Evolutionary conservation across 352 stramenopile genomes (phyloP), one percentile per base, ranked within the genome.

Genomic region (Pythium sp.): DNA sequence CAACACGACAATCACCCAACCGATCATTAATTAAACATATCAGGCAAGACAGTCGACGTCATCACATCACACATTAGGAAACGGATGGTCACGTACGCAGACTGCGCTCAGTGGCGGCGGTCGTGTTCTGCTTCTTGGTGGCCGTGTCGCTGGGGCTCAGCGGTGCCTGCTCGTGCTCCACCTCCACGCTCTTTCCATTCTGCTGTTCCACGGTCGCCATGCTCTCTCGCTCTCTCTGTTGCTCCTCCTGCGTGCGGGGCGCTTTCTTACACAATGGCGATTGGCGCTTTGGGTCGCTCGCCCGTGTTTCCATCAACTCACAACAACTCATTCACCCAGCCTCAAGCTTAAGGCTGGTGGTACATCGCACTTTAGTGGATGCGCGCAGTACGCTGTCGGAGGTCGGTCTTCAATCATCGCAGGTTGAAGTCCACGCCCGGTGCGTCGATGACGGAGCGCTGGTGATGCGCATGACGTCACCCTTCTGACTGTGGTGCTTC

Each of bases 171-270:
- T 59, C 36, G 58, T 34, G 28, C 58, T 64, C 30, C 11, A 28
- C 24, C 49, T 56, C 49, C 30, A 32, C 3, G 30, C 30, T 4
- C 36, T 47, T 20, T n/a, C 8, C 38, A 18, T 57, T 60, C 66
- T 43, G 67, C 64, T 49, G 15, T 15, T 43, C 36, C 20, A 49
- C 43, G 18, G 18, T 22, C 18, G 43, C 15, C 51, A 57, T 57
- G 14, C n/a, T 30, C n/a, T 15, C 32, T 63, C 57, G 55, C 66
- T 74, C 73, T 72, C 11, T 34, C 51, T 18, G 28, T n/a, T n/a
- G 41, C 28, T 62, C 6, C 7, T 49, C 18, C n/a, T 41, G 57
- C 18, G 7, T 62, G 34, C 12, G 34, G 41, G 15, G 5, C 41
- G 18, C 15, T 49, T 18, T 49, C 43, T 49, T 49, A 18, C 43